Evolutionary conservation across 208 protist species (phyloP), one percentile per base, ranked within the genome.

Genomic region (Trypanosoma grayi): DNA sequence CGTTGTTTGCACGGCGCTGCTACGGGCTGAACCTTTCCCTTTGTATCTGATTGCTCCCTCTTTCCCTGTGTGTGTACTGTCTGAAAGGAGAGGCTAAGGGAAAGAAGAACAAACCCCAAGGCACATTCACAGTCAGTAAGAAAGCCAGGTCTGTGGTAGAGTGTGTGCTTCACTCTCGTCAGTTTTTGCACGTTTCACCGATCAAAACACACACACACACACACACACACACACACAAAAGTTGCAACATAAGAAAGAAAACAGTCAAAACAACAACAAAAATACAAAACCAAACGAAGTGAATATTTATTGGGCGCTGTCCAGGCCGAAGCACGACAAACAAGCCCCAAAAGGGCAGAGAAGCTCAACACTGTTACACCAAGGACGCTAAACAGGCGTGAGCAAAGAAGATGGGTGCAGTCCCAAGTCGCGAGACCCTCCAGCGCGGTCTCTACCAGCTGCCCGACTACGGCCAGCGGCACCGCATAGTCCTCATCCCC

Each of bases 401-500:
- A 43, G 2, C 39, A n/a, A 22, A 43, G 3, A 40, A 9, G 34
- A 63, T 63, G 57, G 57, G 57, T n/a, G 57, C 46, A 43, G 57
- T 63, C 22, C 57, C 57, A 5, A 63, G 57, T 52, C 44, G 57
- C n/a, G 57, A 63, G 41, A 34, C 57, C 10, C 41, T 34, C 8
- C 31, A 18, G n/a, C 57, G 57, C 11, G 46, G 57, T 20, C 24
- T 63, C 2, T 52, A 33, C 46, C 37, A 22, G 18, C 14, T 63
- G 14, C 57, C 57, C 4, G 28, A 43, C 3, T 63, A 63, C 41
- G 57, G 57, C 39, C 57, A 63, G 41, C 39, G 57, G 9, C 57
- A 63, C 9, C 57, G 28, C 6, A 63, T 63, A 16, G 24, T 63
- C 39, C 43, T 63, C 14, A 51, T 63, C 52, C 57, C 57, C 30